Percentiles rank a stretch among this genome's conserved stretches.
These are phyloP conservation scores for Eleusine coracana DNA, from an alignment of 176 grass and related monocot species.

Conservation along the genomic window DNA sequence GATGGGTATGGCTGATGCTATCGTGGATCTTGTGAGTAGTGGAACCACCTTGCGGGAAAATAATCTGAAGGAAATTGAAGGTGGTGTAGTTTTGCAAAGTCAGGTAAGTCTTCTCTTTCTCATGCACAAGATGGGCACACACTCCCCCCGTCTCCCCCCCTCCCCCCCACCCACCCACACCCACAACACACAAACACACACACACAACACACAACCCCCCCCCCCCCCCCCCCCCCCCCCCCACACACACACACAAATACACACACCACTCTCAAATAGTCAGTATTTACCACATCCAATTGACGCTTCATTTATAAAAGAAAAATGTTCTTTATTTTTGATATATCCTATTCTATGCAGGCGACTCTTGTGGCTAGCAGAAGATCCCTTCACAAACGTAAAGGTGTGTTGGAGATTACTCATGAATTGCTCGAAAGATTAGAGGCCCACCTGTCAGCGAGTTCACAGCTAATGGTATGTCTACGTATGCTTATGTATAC, in stretches of 20 bases:
- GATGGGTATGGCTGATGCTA: slow-evolving; percentile 98
- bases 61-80: slow-evolving; percentile 96
- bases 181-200: not conserved
- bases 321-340: not conserved
- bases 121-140: not conserved
- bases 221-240: too few relatives aligned
- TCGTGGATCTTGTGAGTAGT: slow-evolving; percentile 98
- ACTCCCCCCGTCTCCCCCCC: too few relatives aligned
- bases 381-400: slow-evolving; percentile 66
- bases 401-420: slow-evolving; percentile 81
- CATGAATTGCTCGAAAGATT: slow-evolving; percentile 98
- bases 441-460: slow-evolving; percentile 88
- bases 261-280: not conserved
- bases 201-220: too few relatives aligned
- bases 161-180: too few relatives aligned
- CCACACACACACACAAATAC: not conserved
- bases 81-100: slow-evolving; percentile 84
- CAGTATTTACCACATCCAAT: slow-evolving; percentile 5
- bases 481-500: slow-evolving; percentile 1
- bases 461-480: slow-evolving; percentile 69
- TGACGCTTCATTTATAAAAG: not conserved
- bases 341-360: slow-evolving; percentile 44
- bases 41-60: slow-evolving; percentile 92
- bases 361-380: slow-evolving; percentile 89
- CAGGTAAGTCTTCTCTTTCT: slow-evolving; percentile 56